phyloP scores from a whole-genome alignment of 108 stramenopile species.

The Fragilaria radians region DNA sequence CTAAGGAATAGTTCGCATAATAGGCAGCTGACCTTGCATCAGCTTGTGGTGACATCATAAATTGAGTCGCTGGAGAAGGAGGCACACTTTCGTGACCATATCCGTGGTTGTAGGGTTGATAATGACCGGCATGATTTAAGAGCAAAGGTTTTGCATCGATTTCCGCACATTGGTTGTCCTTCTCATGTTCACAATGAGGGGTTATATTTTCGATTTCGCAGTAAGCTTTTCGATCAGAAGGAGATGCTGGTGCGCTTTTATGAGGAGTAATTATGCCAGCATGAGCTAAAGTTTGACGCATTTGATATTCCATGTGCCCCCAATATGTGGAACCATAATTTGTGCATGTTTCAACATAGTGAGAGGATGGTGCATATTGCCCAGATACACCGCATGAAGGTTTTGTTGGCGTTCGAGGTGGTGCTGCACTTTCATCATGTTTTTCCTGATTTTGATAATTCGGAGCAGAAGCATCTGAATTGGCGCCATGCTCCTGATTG shows the following conservation, averaged over 20 bases:
- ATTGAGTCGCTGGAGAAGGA: slow-evolving; percentile 53
- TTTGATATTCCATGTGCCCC: slow-evolving; percentile 33
- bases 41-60: slow-evolving; percentile 37
- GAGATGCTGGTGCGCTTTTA: slow-evolving; percentile 3
- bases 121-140: neutral
- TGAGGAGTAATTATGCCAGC: slow-evolving; percentile 20
- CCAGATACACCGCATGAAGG: too few species aligned
- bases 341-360: too few species aligned
- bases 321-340: slow-evolving; percentile 63
- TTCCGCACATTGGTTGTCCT: slow-evolving; percentile 2
- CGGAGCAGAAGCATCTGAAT: too few species aligned
- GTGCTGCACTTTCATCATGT: too few species aligned
- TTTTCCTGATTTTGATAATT: too few species aligned
- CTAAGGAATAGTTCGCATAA: neutral
- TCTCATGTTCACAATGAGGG: slow-evolving; percentile 2
- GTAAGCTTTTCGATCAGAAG: slow-evolving; percentile 11
- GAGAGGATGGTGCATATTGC: too few species aligned
- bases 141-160: slow-evolving; percentile 39
- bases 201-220: slow-evolving; percentile 1
- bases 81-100: slow-evolving; percentile 33
- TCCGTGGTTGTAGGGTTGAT: slow-evolving; percentile 9
- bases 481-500: too few species aligned
- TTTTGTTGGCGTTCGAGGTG: too few species aligned
- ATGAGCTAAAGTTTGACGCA: slow-evolving; percentile 5
- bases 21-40: neutral